phyloP scores from a whole-genome alignment of 257 asterid species.

The Avicennia marina region DNA sequence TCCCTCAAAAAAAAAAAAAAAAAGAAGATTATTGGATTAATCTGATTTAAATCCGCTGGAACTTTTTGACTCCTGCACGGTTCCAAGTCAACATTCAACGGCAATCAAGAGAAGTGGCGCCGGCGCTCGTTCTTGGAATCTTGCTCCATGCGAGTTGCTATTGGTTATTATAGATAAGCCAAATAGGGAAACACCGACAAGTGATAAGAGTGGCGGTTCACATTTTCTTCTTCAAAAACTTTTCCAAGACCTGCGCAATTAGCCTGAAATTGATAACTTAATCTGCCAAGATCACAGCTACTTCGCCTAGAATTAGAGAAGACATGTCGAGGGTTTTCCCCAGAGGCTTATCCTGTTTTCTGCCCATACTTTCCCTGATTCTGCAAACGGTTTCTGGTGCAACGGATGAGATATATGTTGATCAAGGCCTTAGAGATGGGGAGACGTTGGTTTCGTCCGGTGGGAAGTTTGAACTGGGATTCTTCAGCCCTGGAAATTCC shows the following conservation, averaged over 20 bases:
- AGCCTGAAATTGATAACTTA: no score
- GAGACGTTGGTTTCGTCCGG: slow-evolving; percentile 17
- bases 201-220: neutral
- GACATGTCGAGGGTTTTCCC: no score
- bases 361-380: slow-evolving; percentile 4
- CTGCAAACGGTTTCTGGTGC: neutral
- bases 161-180: neutral
- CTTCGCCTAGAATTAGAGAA: no score
- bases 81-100: neutral
- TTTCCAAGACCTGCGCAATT: no score
- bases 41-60: no score
- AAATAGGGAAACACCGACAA: neutral
- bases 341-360: neutral
- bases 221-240: neutral
- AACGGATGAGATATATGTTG: slow-evolving; percentile 4
- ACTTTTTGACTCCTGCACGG: neutral
- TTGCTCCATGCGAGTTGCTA: neutral
- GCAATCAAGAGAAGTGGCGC: neutral
- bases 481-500: no score
- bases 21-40: no score
- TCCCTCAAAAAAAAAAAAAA: no score
- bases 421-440: slow-evolving; percentile 13
- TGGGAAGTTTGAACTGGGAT: slow-evolving; percentile 3
- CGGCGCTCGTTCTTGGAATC: neutral
- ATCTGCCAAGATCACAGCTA: no score